phyloP scores from a whole-genome alignment of 179 eudicot species.

The Nepenthes alata region DNA sequence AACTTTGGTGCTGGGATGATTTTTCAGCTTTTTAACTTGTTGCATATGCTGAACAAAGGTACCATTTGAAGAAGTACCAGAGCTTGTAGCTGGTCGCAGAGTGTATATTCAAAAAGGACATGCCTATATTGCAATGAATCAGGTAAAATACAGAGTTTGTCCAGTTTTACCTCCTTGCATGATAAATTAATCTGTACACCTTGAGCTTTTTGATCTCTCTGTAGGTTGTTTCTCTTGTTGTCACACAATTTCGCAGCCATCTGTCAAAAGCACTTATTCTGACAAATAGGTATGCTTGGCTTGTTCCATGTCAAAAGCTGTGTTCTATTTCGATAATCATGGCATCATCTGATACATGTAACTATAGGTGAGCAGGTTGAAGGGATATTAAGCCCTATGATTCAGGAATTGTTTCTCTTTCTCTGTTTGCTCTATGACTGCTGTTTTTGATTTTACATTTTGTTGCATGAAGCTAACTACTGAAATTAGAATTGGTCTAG shows the following conservation, averaged over 20 bases:
- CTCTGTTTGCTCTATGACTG: no score
- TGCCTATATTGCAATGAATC: conserved; percentile 88
- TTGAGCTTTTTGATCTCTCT: conserved; percentile 8
- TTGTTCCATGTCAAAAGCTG: neutral
- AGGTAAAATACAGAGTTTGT: conserved; percentile 30
- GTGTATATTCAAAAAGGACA: conserved; percentile 70
- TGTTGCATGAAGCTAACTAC: no score
- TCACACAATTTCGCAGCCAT: conserved; percentile 70
- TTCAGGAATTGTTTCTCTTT: no score
- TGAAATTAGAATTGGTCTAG: neutral
- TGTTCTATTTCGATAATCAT: neutral
- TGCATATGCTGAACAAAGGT: conserved; percentile 38
- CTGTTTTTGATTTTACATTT: no score
- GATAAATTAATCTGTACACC: neutral
- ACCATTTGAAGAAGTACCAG: conserved; percentile 92
- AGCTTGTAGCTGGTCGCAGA: conserved; percentile 74
- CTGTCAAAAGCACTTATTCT: conserved; percentile 84
- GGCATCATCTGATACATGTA: neutral
- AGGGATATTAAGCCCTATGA: no score
- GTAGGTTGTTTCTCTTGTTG: conserved; percentile 72
- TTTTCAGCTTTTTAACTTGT: neutral
- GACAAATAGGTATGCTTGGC: conserved; percentile 57
- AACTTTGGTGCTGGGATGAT: no score
- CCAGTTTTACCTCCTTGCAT: neutral
- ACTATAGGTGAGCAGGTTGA: no score